A percentile compares a stretch with the other conserved stretches of the same genome.
These are phyloP conservation scores for Aspergillus sergii DNA, from an alignment of 2,329 filamentous ascomycete species.

Conservation along the genomic window DNA sequence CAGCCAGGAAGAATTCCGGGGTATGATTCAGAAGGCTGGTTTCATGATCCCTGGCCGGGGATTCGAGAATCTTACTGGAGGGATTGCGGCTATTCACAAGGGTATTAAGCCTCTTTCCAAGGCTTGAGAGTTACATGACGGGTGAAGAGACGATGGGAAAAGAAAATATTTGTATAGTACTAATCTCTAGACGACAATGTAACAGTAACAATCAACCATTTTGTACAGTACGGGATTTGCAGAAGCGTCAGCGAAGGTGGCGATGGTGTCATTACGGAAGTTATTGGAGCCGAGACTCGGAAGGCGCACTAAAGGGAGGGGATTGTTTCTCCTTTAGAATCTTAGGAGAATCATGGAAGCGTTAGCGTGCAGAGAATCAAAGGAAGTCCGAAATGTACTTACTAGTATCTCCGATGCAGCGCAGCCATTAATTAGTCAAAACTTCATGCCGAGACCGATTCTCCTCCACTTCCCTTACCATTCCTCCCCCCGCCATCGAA, in stretches of 20 bases:
- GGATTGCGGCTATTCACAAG: slow-evolving; percentile 94
- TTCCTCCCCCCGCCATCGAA: slow-evolving; percentile 11
- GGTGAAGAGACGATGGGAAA: not conserved
- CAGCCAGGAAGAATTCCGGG: slow-evolving; percentile 77
- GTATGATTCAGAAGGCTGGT: slow-evolving; percentile 64
- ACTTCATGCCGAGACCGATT: slow-evolving; percentile 6
- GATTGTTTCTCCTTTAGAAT: slow-evolving; percentile 1
- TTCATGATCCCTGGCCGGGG: slow-evolving; percentile 81
- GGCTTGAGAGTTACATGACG: slow-evolving; percentile 2
- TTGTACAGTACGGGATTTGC: slow-evolving; percentile 5
- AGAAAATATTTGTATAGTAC: slow-evolving; percentile 1
- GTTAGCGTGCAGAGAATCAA: not conserved
- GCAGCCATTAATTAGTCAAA: slow-evolving; percentile 5
- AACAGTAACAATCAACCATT: slow-evolving; percentile 9
- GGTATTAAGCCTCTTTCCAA: slow-evolving; percentile 73
- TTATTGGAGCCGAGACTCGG: not conserved
- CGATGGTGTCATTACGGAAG: slow-evolving; percentile 21
- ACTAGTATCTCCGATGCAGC: slow-evolving; percentile 5
- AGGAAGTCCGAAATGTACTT: slow-evolving; percentile 5
- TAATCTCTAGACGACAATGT: slow-evolving; percentile 6
- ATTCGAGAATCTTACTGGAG: slow-evolving; percentile 88
- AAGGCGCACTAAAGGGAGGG: not conserved
- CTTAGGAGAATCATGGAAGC: not conserved
- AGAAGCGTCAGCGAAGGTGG: slow-evolving; percentile 15
- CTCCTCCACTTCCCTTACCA: slow-evolving; percentile 7